phyloP scores from a whole-genome alignment of 805 yeast species.

The Nakazawaea siamensis region DNA sequence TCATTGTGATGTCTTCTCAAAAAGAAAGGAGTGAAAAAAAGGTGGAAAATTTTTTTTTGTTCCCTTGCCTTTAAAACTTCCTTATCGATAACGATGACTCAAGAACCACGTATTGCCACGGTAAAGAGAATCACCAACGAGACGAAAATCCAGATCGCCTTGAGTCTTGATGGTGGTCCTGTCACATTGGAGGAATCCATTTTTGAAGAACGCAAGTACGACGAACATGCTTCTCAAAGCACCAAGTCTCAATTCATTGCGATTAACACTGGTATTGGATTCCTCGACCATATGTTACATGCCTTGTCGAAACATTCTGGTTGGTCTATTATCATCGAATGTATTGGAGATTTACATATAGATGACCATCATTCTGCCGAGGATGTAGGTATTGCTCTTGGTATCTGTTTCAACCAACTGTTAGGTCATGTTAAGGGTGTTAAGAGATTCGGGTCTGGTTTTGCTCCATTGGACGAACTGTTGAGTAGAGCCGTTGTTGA shows the following conservation, averaged over 20 bases:
- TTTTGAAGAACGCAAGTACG: conserved; percentile 27
- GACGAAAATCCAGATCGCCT: conserved; percentile 81
- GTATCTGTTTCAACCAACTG: conserved; percentile 83
- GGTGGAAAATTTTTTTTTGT: no score
- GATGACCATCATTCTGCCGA: conserved; percentile 98
- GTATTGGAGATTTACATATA: conserved; percentile 90
- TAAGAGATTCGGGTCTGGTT: conserved; percentile 86
- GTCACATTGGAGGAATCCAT: conserved; percentile 56
- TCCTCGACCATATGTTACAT: conserved; percentile 94
- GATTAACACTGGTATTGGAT: conserved; percentile 89
- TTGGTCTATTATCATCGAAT: conserved; percentile 85
- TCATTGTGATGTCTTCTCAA: no score
- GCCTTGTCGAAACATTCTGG: conserved; percentile 96
- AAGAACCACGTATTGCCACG: conserved; percentile 7
- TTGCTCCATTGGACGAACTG: conserved; percentile 96
- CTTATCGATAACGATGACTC: conserved; percentile 8
- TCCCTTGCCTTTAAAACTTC: no score
- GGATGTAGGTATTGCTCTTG: conserved; percentile 90
- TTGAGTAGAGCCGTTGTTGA: conserved; percentile 94
- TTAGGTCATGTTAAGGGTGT: conserved; percentile 86
- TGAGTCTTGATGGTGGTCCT: conserved; percentile 82
- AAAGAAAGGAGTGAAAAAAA: no score
- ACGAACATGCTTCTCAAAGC: conserved; percentile 57
- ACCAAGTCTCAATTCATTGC: conserved; percentile 67
- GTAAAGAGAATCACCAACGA: conserved; percentile 74